Base-by-base conservation (phyloP, 805 yeast genomes). In the Suhomyces faveliae region DNA sequence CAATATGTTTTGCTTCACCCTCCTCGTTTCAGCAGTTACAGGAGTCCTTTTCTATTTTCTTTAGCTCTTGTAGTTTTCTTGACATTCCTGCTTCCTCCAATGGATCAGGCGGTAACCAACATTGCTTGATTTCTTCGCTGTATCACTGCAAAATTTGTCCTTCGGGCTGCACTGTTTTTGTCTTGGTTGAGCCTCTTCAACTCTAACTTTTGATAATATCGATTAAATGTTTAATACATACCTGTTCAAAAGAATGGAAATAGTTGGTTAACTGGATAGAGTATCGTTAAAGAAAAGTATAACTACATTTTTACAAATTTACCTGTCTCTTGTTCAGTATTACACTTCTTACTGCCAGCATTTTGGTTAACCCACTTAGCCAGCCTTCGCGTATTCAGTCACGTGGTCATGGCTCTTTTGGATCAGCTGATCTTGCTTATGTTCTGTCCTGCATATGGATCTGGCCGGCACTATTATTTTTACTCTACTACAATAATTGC, bases 161-260 rank as follows among this genome's bases (percentile, higher is more conserved):
- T n/a, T n/a, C 7, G 12, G 1, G 15, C 15, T 15, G 30, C 30
- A 12, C 30, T 27, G n/a, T 27, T 27, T 27, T 27, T 27, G 15
- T n/a, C 30, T 15, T n/a, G 15, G n/a, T n/a, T n/a, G 9, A 27
- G 30, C 30, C 30, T 27, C 30, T 13, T 27, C 5, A 27, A 27
- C 30, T 11, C 12, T 17, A 15, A 5, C 17, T 3, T 11, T 37
- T 21, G 15, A 35, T 35, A 13, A 4, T 11, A 4, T 17, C 38
- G 21, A 35, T 37, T 21, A 37, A 12, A 6, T 7, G 11, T 11
- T 12, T 37, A 13, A n/a, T 22, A 39, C 42, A 23, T 39, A 39
- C 42, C 43, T 24, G 12, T 27, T 30, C 22, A 13, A 42, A 42
- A 42, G 44, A 42, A 21, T 42, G 44, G 30, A 38, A 29, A 42